Percentiles rank a stretch among this genome's conserved stretches.
Evolutionary conservation across 176 grass and related monocot genomes (phyloP).

Genomic region (Poa annua): DNA sequence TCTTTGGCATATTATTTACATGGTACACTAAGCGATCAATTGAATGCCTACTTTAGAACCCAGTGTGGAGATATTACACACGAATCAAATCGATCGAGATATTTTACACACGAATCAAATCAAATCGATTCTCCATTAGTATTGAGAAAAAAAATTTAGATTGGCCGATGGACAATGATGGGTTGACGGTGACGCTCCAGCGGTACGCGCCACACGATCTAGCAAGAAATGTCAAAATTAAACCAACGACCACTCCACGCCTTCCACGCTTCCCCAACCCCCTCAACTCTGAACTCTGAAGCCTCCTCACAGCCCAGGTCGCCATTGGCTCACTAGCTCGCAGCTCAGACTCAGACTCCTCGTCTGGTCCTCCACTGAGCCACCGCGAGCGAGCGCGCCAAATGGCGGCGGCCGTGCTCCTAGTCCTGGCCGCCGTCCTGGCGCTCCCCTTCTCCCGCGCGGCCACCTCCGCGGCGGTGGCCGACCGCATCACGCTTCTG

Average conservation of each 20-base stretch:
- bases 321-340: slow-evolving; percentile 27
- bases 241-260: slow-evolving; percentile 11
- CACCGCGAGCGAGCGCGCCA: background rate
- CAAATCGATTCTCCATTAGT: background rate
- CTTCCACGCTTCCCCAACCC: slow-evolving; percentile 18
- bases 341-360: background rate
- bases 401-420: slow-evolving; percentile 37
- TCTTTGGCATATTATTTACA: too few relatives aligned
- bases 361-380: background rate
- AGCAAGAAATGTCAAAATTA: slow-evolving; percentile 13
- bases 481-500: slow-evolving; percentile 64
- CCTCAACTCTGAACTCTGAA: background rate
- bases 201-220: background rate
- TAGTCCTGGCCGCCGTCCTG: slow-evolving; percentile 42
- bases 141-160: background rate
- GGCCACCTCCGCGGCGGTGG: slow-evolving; percentile 8
- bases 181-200: background rate
- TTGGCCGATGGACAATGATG: background rate
- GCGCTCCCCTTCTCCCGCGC: background rate
- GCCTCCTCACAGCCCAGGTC: background rate
- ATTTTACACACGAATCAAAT: background rate
- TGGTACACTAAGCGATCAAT: too few relatives aligned
- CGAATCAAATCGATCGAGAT: background rate
- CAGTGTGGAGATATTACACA: background rate
- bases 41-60: too few relatives aligned